A percentile compares a stretch with the other conserved stretches of the same genome.
Conservation (phyloP, 2,329 filamentous ascomycete species). For the Talaromyces sp. region DNA sequence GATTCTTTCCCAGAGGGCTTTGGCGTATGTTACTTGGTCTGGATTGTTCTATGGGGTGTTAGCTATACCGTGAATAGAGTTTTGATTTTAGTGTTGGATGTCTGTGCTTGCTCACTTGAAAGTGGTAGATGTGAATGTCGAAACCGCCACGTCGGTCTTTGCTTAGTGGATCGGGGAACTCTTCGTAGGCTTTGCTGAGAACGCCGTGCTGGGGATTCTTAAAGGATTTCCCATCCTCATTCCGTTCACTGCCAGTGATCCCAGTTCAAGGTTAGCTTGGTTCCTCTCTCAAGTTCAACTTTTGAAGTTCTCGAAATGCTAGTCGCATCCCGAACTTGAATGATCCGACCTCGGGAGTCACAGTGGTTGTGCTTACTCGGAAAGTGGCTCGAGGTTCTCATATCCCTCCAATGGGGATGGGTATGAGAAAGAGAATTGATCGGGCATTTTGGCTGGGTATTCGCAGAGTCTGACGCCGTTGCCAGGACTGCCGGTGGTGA, state of each 20-base stretch:
- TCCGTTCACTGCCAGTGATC: constrained; percentile 54
- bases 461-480: too few species aligned
- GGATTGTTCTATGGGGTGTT: constrained; percentile 53
- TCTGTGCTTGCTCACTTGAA: too few species aligned
- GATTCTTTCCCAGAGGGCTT: constrained; percentile 75
- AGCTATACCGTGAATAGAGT: too few species aligned
- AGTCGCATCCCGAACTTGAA: too few species aligned
- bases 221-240: constrained; percentile 76
- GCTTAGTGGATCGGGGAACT: constrained; percentile 69
- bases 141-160: constrained; percentile 72
- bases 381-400: constrained; percentile 51
- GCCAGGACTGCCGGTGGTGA: too few species aligned
- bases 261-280: not conserved
- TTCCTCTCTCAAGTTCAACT: too few species aligned
- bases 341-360: too few species aligned
- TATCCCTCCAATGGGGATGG: constrained; percentile 59
- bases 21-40: constrained; percentile 67
- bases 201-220: constrained; percentile 65
- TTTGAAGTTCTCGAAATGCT: too few species aligned
- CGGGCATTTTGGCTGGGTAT: constrained; percentile 45
- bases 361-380: constrained; percentile 37
- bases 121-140: constrained; percentile 85
- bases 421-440: constrained; percentile 57
- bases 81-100: too few species aligned
- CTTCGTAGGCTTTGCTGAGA: constrained; percentile 69